phyloP scores from a whole-genome alignment of 345 rosid species.

The Corymbia maculata region DNA sequence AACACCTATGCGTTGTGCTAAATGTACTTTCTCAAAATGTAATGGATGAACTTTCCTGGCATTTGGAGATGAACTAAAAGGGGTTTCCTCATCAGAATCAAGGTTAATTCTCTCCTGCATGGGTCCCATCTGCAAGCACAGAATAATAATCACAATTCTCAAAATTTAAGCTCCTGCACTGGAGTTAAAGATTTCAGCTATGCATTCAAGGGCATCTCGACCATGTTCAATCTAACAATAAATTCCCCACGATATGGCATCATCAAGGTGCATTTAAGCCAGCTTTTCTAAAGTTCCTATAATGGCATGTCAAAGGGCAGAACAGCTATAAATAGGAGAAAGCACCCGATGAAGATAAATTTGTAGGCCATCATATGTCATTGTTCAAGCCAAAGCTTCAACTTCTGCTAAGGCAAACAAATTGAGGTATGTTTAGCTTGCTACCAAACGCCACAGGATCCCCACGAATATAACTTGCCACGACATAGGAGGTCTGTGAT shows the following conservation, averaged over 20 bases:
- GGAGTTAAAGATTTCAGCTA: not conserved
- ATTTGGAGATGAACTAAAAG: constrained; percentile 24
- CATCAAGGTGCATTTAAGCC: not conserved
- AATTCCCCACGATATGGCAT: not conserved
- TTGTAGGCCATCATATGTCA: not conserved
- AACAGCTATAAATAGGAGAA: not conserved
- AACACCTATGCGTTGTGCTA: not conserved
- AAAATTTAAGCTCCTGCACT: not conserved
- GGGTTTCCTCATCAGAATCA: constrained; percentile 35
- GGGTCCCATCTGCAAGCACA: constrained; percentile 14
- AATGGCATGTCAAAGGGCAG: not conserved
- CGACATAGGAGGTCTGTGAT: not conserved
- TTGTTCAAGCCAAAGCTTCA: not conserved
- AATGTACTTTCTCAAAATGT: constrained; percentile 7
- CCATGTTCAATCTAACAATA: not conserved
- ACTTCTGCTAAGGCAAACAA: not conserved
- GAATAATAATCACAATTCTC: not conserved
- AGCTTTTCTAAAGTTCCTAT: not conserved
- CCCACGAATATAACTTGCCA: not conserved
- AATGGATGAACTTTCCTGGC: constrained; percentile 15
- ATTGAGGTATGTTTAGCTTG: not conserved
- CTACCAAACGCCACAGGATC: not conserved
- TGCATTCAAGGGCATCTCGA: not conserved
- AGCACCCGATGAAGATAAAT: not conserved
- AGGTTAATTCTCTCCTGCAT: constrained; percentile 12